These are phyloP conservation scores for Tuber umbilicatum DNA, from an alignment of 495 filamentous ascomycete genomes.

Conservation along the genomic window DNA sequence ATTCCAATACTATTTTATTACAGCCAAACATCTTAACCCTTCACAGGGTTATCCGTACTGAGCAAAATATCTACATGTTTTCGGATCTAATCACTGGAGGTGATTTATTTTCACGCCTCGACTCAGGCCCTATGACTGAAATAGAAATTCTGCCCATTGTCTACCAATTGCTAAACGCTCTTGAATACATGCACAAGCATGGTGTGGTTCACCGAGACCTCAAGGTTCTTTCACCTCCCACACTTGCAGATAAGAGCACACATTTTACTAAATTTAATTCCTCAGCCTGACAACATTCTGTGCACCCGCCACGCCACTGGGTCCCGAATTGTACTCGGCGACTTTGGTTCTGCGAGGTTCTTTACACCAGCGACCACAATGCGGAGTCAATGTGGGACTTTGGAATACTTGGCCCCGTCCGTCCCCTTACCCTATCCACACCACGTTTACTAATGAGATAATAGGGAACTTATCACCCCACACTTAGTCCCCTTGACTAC, in stretches of 20 bases:
- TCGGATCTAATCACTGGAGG: slow-evolving; percentile 56
- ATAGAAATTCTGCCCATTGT: slow-evolving; percentile 53
- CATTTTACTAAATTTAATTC: neutral
- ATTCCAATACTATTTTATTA: neutral
- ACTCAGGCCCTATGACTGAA: slow-evolving; percentile 46
- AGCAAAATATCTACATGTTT: slow-evolving; percentile 49
- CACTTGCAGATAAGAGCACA: neutral
- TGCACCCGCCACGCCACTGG: slow-evolving; percentile 47
- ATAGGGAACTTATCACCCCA: neutral
- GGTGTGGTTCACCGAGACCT: slow-evolving; percentile 60
- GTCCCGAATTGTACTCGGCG: slow-evolving; percentile 54
- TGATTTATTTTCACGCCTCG: slow-evolving; percentile 59
- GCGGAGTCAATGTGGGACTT: slow-evolving; percentile 53
- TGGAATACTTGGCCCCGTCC: slow-evolving; percentile 59
- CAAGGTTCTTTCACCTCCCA: slow-evolving; percentile 44
- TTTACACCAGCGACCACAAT: slow-evolving; percentile 45
- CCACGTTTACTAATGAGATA: slow-evolving; percentile 1
- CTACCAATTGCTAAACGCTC: slow-evolving; percentile 55
- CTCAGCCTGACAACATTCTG: slow-evolving; percentile 58
- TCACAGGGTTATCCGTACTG: slow-evolving; percentile 45
- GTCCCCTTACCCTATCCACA: slow-evolving; percentile 24
- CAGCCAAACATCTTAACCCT: slow-evolving; percentile 49
- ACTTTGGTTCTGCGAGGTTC: slow-evolving; percentile 56
- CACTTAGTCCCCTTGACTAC: slow-evolving; percentile 1
- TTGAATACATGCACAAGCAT: slow-evolving; percentile 55